Evolutionary conservation across 345 rosid species (phyloP).

Genomic region (Aquilaria malaccensis): DNA sequence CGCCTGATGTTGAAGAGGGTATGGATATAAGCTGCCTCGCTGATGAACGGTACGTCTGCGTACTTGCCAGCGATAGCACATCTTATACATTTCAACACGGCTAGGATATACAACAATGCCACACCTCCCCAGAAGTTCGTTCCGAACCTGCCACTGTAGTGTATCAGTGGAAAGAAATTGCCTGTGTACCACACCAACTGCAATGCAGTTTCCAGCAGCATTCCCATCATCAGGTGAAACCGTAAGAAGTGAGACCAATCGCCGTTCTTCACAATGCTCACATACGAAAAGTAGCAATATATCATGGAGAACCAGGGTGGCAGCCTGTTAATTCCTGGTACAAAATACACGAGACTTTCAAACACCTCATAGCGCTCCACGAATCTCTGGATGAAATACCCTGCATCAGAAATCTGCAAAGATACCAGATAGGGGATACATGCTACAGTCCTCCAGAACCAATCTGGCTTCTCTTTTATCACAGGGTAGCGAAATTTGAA

Average conservation of each 20-base stretch:
- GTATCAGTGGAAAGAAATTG: conserved; percentile 71
- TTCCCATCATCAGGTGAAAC: conserved; percentile 84
- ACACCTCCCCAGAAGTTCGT: conserved; percentile 61
- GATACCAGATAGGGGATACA: conserved; percentile 74
- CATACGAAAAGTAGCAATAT: conserved; percentile 47
- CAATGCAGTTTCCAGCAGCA: conserved; percentile 62
- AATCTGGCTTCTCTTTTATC: conserved; percentile 48
- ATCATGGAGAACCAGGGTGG: conserved; percentile 73
- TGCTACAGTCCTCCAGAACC: conserved; percentile 88
- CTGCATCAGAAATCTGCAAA: conserved; percentile 63
- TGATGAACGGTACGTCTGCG: conserved; percentile 45
- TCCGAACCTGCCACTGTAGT: conserved; percentile 54
- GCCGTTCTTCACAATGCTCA: conserved; percentile 56
- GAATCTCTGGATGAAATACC: conserved; percentile 53
- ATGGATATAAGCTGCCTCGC: conserved; percentile 68
- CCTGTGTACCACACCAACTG: conserved; percentile 54
- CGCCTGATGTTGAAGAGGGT: conserved; percentile 57
- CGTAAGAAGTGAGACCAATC: conserved; percentile 69
- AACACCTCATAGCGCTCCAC: conserved; percentile 41
- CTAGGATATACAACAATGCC: conserved; percentile 42
- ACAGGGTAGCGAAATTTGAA: conserved; percentile 43
- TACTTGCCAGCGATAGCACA: conserved; percentile 60
- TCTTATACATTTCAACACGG: conserved; percentile 52
- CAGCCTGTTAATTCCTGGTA: conserved; percentile 65
- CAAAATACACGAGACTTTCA: conserved; percentile 47